Conservation (phyloP, 1,284 basidiomycete genomes). For the Leccinum pachyderme region DNA sequence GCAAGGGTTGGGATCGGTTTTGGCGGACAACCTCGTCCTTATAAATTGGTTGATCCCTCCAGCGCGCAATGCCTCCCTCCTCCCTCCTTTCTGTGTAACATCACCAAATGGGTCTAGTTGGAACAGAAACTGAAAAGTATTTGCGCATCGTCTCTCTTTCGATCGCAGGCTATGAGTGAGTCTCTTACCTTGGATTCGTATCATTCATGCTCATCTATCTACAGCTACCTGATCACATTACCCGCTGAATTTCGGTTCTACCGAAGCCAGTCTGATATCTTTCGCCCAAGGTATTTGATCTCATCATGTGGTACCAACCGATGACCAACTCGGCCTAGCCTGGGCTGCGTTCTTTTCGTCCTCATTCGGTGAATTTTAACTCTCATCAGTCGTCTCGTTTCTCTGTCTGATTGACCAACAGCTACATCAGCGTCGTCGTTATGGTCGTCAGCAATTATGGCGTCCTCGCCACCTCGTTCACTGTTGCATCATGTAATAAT, state of each 20-base stretch:
- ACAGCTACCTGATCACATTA: slow-evolving; percentile 40
- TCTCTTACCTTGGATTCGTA: neutral
- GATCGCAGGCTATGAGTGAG: slow-evolving; percentile 35
- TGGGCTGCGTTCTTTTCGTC: slow-evolving; percentile 38
- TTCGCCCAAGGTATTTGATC: slow-evolving; percentile 27
- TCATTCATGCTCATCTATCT: neutral
- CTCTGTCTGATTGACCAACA: slow-evolving; percentile 17
- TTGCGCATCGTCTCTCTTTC: slow-evolving; percentile 32
- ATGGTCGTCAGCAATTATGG: slow-evolving; percentile 40
- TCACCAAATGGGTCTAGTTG: slow-evolving; percentile 17
- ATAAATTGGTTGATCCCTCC: slow-evolving; percentile 15
- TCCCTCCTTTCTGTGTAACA: neutral
- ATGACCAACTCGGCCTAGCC: slow-evolving; percentile 13
- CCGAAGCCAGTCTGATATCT: slow-evolving; percentile 32
- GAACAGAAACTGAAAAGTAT: slow-evolving; percentile 29
- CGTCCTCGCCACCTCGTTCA: slow-evolving; percentile 35
- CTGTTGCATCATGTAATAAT: slow-evolving; percentile 22
- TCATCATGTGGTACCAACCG: neutral
- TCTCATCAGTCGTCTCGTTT: neutral
- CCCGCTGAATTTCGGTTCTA: slow-evolving; percentile 43
- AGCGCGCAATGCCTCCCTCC: neutral
- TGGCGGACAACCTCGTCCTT: neutral
- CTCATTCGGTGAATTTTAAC: slow-evolving; percentile 34
- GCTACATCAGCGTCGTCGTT: slow-evolving; percentile 40
- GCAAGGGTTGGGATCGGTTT: slow-evolving; percentile 4